phyloP scores from a whole-genome alignment of 306 rosid species.

The Purshia tridentata region DNA sequence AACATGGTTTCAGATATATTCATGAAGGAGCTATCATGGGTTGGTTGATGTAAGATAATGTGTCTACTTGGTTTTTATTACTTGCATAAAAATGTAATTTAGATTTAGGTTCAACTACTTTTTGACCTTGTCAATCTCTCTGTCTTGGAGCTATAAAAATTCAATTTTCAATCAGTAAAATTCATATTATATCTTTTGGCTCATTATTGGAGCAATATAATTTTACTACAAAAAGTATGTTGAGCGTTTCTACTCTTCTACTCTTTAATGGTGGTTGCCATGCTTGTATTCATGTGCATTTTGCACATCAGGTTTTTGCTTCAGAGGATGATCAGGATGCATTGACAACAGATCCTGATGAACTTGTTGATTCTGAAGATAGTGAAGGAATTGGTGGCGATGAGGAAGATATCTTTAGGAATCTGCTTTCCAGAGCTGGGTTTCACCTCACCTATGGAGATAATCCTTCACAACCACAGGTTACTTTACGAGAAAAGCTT shows the following conservation, averaged over 20 bases:
- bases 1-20: background rate
- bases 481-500: conserved; percentile 91
- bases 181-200: background rate
- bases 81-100: background rate
- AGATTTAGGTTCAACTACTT: background rate
- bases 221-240: background rate
- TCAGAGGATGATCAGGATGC: conserved; percentile 98
- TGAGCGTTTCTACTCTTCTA: conserved; percentile 3
- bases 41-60: background rate
- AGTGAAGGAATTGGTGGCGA: conserved; percentile 97
- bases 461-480: conserved; percentile 95
- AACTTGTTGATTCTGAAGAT: conserved; percentile 88
- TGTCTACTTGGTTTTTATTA: background rate
- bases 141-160: background rate
- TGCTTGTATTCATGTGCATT: conserved; percentile 22
- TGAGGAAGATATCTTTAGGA: conserved; percentile 96
- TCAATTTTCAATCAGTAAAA: background rate
- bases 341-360: conserved; percentile 97
- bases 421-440: conserved; percentile 93
- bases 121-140: background rate
- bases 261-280: conserved; percentile 31
- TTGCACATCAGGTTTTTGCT: conserved; percentile 73
- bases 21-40: background rate
- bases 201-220: background rate
- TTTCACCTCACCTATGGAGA: conserved; percentile 97